Evolutionary conservation across 2,329 filamentous ascomycete genomes (phyloP).

Genomic region (Venturia effusa): DNA sequence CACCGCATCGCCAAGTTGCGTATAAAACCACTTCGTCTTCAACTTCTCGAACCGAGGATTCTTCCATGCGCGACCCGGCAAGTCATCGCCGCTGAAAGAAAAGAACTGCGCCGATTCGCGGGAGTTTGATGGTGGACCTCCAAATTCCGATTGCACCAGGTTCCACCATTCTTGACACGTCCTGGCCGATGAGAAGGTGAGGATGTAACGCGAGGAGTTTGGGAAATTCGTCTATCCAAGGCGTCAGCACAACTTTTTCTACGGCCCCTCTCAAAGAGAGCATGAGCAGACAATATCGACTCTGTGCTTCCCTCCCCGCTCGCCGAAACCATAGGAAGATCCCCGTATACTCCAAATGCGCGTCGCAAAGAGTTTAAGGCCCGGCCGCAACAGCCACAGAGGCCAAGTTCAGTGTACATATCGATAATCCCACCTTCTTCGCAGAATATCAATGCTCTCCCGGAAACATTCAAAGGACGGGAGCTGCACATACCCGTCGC

Average conservation of each 20-base stretch:
- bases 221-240: background rate
- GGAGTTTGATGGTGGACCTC: background rate
- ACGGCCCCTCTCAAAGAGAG: too few species aligned
- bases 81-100: slow-evolving; percentile 9
- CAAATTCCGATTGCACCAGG: background rate
- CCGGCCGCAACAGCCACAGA: too few species aligned
- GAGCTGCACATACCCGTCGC: background rate
- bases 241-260: background rate
- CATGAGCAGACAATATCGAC: too few species aligned
- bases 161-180: slow-evolving; percentile 7
- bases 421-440: background rate
- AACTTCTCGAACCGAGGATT: background rate
- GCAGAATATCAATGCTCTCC: too few species aligned
- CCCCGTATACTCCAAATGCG: too few species aligned
- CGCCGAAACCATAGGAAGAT: too few species aligned
- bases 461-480: background rate
- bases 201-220: slow-evolving; percentile 6
- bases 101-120: slow-evolving; percentile 9
- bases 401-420: too few species aligned
- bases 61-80: slow-evolving; percentile 2
- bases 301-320: too few species aligned
- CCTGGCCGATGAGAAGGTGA: slow-evolving; percentile 8
- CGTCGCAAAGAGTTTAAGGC: too few species aligned
- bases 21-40: slow-evolving; percentile 10
- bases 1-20: slow-evolving; percentile 2